Base-by-base conservation (phyloP, 108 stramenopile species). In the Skeletonema costatum region DNA sequence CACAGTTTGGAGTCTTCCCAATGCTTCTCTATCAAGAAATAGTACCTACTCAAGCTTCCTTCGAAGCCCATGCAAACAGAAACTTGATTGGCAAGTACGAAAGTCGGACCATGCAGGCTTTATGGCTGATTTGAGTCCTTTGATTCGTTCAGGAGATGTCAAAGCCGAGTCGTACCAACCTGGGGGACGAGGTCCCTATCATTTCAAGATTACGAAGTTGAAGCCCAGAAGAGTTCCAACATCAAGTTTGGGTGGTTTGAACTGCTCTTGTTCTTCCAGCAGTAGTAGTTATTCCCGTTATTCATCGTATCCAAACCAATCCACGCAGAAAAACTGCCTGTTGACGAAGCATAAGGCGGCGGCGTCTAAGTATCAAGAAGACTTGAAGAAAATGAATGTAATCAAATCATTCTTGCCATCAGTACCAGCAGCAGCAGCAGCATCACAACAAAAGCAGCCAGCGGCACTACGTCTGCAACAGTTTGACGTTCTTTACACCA, bases 161-260 rank as follows among this genome's bases (percentile, higher is more conserved):
- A 32, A 29, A 19, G 58, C 33, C 17, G 29, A 25, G n/a, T 36
- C 70, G 3, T 39, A 71, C 58, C 58, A 71, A 44, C 70, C 70
- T 21, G 36, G 59, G 25, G 62, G 62, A 63, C 32, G 62, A 63
- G 53, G 70, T 41, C 58, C 10, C n/a, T 71, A 39, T 32, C 35
- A 36, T 71, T 36, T 71, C 51, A 71, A 58, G 70, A 71, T 71
- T 9, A 71, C 53, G 0, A 71, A 71, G 25, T 61, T 71, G 70
- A 71, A 60, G 17, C n/a, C 46, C 25, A 4, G 62, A 63, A 63
- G 10, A 44, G 68, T 69, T 56, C 42, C 39, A 46, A 2, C 32
- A 5, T 33, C 68, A 48, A 51, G 50, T 51, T 51, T 51, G 50
- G 50, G 1, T 51, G 50, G 50, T 4, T 51, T 51, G 50, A 19